Percentiles rank a stretch among this genome's conserved stretches.
These are phyloP conservation scores for Suillus spraguei DNA, from an alignment of 768 basidiomycete genomes.

Conservation along the genomic window DNA sequence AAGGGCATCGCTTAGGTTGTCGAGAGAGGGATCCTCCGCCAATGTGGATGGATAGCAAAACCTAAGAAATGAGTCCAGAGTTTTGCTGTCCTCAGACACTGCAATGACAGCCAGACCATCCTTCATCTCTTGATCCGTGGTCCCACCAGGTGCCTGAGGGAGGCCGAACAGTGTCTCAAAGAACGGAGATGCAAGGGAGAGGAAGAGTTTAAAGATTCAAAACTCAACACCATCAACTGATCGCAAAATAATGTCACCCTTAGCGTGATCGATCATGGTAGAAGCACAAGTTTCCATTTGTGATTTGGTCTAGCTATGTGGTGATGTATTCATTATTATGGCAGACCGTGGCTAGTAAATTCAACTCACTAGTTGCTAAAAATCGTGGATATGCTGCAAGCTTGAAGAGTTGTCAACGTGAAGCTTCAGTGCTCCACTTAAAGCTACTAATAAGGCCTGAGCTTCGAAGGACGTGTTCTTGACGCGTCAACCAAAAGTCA, in stretches of 20 bases:
- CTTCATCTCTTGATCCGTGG: background rate
- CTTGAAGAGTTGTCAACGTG: too few relatives aligned
- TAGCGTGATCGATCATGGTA: constrained; percentile 7
- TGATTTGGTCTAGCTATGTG: background rate
- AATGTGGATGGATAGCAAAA: constrained; percentile 28
- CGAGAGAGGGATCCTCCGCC: constrained; percentile 21
- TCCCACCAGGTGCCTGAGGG: constrained; percentile 18
- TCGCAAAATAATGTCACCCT: constrained; percentile 18
- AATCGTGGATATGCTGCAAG: too few relatives aligned
- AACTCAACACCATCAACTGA: constrained; percentile 27
- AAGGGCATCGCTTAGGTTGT: constrained; percentile 21
- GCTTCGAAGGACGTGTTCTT: too few relatives aligned
- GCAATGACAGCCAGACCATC: constrained; percentile 14
- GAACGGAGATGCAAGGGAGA: constrained; percentile 30
- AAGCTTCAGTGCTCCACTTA: too few relatives aligned
- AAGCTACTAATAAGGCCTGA: too few relatives aligned
- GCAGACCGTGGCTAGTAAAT: background rate
- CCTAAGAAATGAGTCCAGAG: constrained; percentile 20
- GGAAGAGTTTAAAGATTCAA: constrained; percentile 26
- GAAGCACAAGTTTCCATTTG: constrained; percentile 1
- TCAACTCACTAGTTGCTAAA: background rate
- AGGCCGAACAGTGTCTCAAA: constrained; percentile 32
- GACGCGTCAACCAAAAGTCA: too few relatives aligned
- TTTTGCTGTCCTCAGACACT: constrained; percentile 22
- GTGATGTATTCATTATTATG: background rate